These are phyloP conservation scores for Basidiobolus meristosporus DNA, from an alignment of 371 early-diverging fungal species.

Conservation along the genomic window DNA sequence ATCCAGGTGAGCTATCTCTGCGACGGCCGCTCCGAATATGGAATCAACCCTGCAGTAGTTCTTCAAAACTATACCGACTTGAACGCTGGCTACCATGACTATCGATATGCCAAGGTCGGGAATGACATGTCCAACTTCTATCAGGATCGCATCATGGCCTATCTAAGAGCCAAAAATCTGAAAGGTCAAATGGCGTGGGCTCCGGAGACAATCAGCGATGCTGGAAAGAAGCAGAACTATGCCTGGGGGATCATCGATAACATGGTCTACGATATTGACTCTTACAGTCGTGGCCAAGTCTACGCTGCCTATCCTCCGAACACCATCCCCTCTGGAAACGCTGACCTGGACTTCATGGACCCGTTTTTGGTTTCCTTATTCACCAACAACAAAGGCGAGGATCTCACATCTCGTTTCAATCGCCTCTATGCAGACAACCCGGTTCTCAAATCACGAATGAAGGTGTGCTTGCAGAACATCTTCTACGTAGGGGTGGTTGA, in stretches of 20 bases:
- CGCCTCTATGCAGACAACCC: conserved; percentile 4
- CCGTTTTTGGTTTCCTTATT: conserved; percentile 35
- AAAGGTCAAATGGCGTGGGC: conserved; percentile 42
- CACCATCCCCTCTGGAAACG: conserved; percentile 7
- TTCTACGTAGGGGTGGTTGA: conserved; percentile 85
- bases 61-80: conserved; percentile 13
- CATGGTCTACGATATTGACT: conserved; percentile 54
- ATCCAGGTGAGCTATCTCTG: conserved; percentile 39
- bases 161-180: conserved; percentile 25
- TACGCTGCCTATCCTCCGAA: conserved; percentile 5
- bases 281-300: conserved; percentile 29
- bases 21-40: conserved; percentile 17
- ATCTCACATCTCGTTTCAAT: conserved; percentile 2
- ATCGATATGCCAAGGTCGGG: conserved; percentile 12
- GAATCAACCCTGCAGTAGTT: conserved; percentile 18
- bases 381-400: conserved; percentile 39
- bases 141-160: conserved; percentile 40
- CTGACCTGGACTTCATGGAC: conserved; percentile 23
- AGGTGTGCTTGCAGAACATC: conserved; percentile 58
- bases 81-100: conserved; percentile 28
- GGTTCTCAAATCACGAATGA: conserved; percentile 7
- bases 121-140: conserved; percentile 16
- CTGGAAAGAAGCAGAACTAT: conserved; percentile 19
- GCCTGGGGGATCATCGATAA: conserved; percentile 44
- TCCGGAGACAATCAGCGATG: conserved; percentile 14